These are phyloP conservation scores for Raphanus sativus DNA, from an alignment of 345 rosid genomes.

Conservation along the genomic window DNA sequence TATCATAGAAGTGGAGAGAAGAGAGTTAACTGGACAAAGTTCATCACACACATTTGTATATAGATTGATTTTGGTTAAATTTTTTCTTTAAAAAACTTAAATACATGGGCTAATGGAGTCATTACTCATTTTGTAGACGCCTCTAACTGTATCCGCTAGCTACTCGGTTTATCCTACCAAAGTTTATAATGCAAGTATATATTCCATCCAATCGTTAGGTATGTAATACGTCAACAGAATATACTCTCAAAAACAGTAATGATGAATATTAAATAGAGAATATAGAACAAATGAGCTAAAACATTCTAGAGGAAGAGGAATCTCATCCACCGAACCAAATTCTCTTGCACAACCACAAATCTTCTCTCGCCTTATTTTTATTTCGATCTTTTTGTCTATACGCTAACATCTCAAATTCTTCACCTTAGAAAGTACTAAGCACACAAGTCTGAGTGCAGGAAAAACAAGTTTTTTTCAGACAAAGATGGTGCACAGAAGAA, in stretches of 20 bases:
- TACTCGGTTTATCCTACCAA: neutral
- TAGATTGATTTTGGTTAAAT: too few relatives aligned
- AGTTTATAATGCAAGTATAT: neutral
- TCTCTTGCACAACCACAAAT: constrained; percentile 4
- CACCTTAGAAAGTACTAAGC: neutral
- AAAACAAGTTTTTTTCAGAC: constrained; percentile 11
- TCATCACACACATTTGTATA: too few relatives aligned
- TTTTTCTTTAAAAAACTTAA: too few relatives aligned
- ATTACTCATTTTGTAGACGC: too few relatives aligned
- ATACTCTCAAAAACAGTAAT: neutral
- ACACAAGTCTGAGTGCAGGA: constrained; percentile 5
- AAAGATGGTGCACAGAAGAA: constrained; percentile 39
- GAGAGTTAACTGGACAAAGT: too few relatives aligned
- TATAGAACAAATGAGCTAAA: neutral
- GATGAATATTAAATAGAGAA: neutral
- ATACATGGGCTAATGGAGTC: too few relatives aligned
- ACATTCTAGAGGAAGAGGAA: neutral
- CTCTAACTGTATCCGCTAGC: too few relatives aligned
- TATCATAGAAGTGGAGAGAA: too few relatives aligned
- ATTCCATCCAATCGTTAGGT: neutral
- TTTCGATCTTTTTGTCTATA: neutral
- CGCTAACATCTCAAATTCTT: neutral
- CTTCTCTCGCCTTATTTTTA: neutral
- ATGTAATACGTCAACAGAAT: neutral
- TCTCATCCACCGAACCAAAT: neutral